Evolutionary conservation across 306 rosid species (phyloP).

Genomic region (Dalbergia cultrata): DNA sequence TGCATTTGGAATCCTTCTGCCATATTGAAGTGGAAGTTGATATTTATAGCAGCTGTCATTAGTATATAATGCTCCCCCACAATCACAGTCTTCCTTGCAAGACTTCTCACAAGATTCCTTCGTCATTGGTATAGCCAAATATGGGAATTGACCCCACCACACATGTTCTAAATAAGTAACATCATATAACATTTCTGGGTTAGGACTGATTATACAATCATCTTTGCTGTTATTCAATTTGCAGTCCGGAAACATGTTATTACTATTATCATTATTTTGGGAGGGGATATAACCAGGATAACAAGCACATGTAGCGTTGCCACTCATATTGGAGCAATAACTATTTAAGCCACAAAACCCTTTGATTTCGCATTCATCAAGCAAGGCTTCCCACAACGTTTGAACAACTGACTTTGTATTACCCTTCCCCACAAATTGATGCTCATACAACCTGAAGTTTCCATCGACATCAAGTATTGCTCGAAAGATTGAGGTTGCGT

Average conservation of each 20-base stretch:
- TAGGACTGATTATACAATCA: conserved; percentile 32
- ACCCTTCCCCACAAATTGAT: conserved; percentile 12
- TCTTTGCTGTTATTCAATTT: neutral
- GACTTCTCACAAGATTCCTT: conserved; percentile 39
- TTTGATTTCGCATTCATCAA: conserved; percentile 34
- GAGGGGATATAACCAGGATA: conserved; percentile 46
- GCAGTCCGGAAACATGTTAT: conserved; percentile 31
- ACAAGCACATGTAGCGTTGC: conserved; percentile 35
- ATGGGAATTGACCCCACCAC: conserved; percentile 22
- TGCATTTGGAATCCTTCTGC: neutral
- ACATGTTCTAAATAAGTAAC: neutral
- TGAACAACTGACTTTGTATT: conserved; percentile 21
- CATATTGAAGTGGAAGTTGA: conserved; percentile 46
- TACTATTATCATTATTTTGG: neutral
- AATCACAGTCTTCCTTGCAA: conserved; percentile 46
- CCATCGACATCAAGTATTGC: conserved; percentile 50
- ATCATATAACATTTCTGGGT: conserved; percentile 12
- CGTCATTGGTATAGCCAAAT: neutral
- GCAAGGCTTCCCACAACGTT: conserved; percentile 23
- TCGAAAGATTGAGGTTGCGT: conserved; percentile 41
- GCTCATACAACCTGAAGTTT: conserved; percentile 47
- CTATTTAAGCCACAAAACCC: conserved; percentile 54
- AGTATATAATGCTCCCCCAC: conserved; percentile 32
- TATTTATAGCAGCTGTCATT: conserved; percentile 4
- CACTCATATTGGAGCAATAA: conserved; percentile 30